Evolutionary conservation across 225 moss, liverwort and hornwort species (phyloP), one percentile per base, ranked within the genome.

Genomic region (Marchantia polymorpha): DNA sequence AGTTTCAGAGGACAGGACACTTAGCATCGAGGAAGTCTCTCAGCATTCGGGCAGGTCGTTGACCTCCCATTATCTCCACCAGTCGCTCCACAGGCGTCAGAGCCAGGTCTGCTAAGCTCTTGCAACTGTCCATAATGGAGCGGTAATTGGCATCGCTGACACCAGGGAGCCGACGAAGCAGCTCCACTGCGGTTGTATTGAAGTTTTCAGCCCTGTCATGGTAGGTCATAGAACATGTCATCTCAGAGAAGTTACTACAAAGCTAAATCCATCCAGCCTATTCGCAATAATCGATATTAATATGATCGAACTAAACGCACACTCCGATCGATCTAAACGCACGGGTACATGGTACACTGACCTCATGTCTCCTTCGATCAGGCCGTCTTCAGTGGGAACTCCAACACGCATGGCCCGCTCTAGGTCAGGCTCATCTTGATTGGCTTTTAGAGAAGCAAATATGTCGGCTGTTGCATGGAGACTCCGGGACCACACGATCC

Each of bases 101-200:
- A 27, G 85, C 93, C 74, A 99, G 84, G 74, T 99, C 95, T 22
- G 95, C 91, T 74, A 99, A 89, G 87, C 90, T 95, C 82, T 90
- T 91, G 89, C 95, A 93, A 55, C 87, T 92, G 75, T 93, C 90
- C 92, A 95, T 93, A 29, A 99, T 83, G 39, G 95, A 89, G 39
- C 93, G 91, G 78, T 99, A 95, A 84, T 99, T 99, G 63, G 99
- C 95, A 91, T 99, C 99, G 19, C 92, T 95, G 54, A 99, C 95
- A 60, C 99, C 99, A 64, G 99, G 99, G 39, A 99, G 77, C 59
- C 99, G 86, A 50, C 99, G 93, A 49, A 99, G 82, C 58, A 99
- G 85, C 87, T 99, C 99, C 56, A 99, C 90, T 68, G 99, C 95
- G 53, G 91, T 91, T 16, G 93, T 92, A 65, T 99, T 99, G 64